Evolutionary conservation across 495 filamentous ascomycete species (phyloP).

Genomic region (Trichoderma asperelloides): DNA sequence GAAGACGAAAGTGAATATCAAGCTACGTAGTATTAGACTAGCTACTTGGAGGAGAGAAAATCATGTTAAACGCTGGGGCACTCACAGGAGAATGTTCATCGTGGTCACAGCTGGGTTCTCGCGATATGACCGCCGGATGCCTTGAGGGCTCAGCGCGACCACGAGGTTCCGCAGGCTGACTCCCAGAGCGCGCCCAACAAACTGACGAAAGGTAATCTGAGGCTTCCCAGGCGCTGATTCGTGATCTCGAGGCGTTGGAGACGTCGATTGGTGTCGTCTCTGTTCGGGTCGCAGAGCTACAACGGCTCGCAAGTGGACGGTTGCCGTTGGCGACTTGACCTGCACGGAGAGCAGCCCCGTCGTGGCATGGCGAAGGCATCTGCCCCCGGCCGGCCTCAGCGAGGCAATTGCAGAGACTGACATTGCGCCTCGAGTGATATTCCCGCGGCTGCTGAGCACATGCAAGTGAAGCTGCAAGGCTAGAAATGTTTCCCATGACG

Average conservation of each 20-base stretch:
- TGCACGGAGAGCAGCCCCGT: conserved; percentile 3
- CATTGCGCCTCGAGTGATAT: not conserved
- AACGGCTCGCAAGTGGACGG: conserved; percentile 2
- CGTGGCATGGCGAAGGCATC: not conserved
- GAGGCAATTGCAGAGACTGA: conserved; percentile 6
- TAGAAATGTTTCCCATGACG: not conserved
- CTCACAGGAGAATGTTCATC: conserved; percentile 12
- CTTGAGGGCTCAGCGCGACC: conserved; percentile 24
- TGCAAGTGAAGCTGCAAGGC: not conserved
- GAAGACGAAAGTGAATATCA: conserved; percentile 40
- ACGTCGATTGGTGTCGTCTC: not conserved
- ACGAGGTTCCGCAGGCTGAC: conserved; percentile 25
- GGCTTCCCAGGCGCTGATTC: conserved; percentile 5
- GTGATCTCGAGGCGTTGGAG: not conserved
- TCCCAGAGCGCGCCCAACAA: conserved; percentile 13
- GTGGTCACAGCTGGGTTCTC: conserved; percentile 25
- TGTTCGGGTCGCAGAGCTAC: conserved; percentile 9
- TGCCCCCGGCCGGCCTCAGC: not conserved
- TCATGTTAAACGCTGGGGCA: too few species aligned
- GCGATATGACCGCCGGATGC: conserved; percentile 24
- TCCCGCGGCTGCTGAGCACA: not conserved
- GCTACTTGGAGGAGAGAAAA: too few species aligned
- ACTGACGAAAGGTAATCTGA: conserved; percentile 10
- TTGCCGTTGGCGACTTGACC: conserved; percentile 4
- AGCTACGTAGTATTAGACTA: conserved; percentile 15